Evolutionary conservation across 1,284 basidiomycete species (phyloP), one percentile per base, ranked within the genome.

Genomic region (Xerocomus amazonicus): DNA sequence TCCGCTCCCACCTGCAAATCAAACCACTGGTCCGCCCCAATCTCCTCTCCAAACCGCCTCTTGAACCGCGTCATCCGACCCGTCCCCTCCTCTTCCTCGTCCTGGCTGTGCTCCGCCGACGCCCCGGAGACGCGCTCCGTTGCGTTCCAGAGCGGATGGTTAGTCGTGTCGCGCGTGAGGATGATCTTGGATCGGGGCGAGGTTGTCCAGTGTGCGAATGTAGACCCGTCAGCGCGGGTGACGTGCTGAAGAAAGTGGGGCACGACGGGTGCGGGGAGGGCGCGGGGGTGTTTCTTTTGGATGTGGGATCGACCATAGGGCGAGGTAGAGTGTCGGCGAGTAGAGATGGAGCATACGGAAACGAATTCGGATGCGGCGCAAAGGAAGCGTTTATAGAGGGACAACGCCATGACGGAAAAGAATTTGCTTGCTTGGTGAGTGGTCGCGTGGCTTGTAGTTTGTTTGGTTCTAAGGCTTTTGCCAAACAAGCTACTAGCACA

Each of bases 201-300:
- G 0, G 92, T 93, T 9, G 87, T 90, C 77, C 84, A 88, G 58
- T 92, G 87, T 2, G 81, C 83, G 67, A 90, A 92, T 1, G 87
- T 88, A 16, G 87, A 87, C n/a, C 91, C 91, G 69, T 94, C 92
- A 0, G 90, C 82, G 56, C 89, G 82, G 50, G 89, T 78, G 53
- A 94, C 86, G 51, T 77, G 80, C 68, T 93, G 91, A 6, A 90
- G 85, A 66, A 87, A 94, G 55, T 87, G 83, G 16, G 90, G 87
- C 0, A 92, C 85, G 56, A 92, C 70, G 3, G 92, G 91, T 54
- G 85, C 83, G 4, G 91, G 91, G 1, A 93, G 75, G 7, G 73
- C 68, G 10, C 80, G 79, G 35, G 75, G 61, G 39, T 86, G 80
- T 47, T 79, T 79, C 64, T 82, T 84, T 79, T 81, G 83, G 57